These are phyloP conservation scores for Parastagonospora avenae DNA, from an alignment of 2,329 filamentous ascomycete species.

Conservation along the genomic window DNA sequence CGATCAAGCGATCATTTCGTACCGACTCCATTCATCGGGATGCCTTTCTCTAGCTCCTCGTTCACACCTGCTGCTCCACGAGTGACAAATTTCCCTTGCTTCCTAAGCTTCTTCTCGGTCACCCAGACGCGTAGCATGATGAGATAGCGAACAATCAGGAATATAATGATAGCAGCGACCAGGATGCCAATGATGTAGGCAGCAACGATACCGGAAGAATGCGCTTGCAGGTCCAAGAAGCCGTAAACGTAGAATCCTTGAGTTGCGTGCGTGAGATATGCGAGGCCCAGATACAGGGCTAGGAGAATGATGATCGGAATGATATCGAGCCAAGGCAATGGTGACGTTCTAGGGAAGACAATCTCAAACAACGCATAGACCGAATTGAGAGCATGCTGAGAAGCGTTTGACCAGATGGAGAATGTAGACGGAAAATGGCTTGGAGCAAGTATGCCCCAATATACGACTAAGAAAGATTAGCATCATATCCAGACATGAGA, in stretches of 20 bases:
- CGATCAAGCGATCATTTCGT: slow-evolving; percentile 15
- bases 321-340: slow-evolving; percentile 69
- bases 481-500: not conserved
- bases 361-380: slow-evolving; percentile 78
- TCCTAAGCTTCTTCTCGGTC: slow-evolving; percentile 53
- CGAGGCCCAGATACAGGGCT: slow-evolving; percentile 72
- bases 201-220: slow-evolving; percentile 62
- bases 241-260: slow-evolving; percentile 77
- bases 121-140: slow-evolving; percentile 47
- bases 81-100: slow-evolving; percentile 43
- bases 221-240: slow-evolving; percentile 68
- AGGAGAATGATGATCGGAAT: slow-evolving; percentile 72
- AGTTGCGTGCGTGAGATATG: slow-evolving; percentile 72
- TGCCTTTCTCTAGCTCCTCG: slow-evolving; percentile 22
- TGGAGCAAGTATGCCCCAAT: slow-evolving; percentile 48
- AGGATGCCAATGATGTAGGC: slow-evolving; percentile 64
- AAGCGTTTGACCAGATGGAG: slow-evolving; percentile 64
- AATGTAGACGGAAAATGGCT: slow-evolving; percentile 43
- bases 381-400: slow-evolving; percentile 76
- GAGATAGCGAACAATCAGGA: slow-evolving; percentile 49
- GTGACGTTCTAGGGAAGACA: slow-evolving; percentile 67
- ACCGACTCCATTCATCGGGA: slow-evolving; percentile 24
- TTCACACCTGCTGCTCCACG: slow-evolving; percentile 11
- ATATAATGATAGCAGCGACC: slow-evolving; percentile 47
- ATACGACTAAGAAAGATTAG: slow-evolving; percentile 43